A percentile compares a stretch with the other conserved stretches of the same genome.
phyloP scores from a whole-genome alignment of 2,329 filamentous ascomycete genomes.

The Aspergillus luchuensis region DNA sequence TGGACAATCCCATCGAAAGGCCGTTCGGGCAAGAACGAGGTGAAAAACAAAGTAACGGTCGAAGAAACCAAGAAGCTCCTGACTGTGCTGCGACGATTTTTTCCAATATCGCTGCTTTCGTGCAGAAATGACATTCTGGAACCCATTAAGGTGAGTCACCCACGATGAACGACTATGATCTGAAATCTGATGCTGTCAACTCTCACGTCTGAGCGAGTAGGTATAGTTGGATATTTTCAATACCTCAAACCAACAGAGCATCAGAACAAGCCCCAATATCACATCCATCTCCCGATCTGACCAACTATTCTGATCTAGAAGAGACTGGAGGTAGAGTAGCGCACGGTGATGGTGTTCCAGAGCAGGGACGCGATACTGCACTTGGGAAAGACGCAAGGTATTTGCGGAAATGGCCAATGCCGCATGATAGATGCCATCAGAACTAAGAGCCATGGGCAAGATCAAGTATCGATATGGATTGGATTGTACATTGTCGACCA shows the following conservation, averaged over 20 bases:
- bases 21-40: slow-evolving; percentile 30
- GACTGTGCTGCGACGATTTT: slow-evolving; percentile 15
- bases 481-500: slow-evolving; percentile 29
- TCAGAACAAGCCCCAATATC: slow-evolving; percentile 29
- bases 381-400: slow-evolving; percentile 25
- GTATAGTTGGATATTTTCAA: no score
- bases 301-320: slow-evolving; percentile 3
- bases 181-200: slow-evolving; percentile 20
- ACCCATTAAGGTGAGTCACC: slow-evolving; percentile 31
- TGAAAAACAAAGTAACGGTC: slow-evolving; percentile 32
- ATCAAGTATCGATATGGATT: slow-evolving; percentile 35
- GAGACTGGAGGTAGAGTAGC: background rate
- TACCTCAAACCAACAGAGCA: slow-evolving; percentile 33
- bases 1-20: slow-evolving; percentile 21
- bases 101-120: background rate
- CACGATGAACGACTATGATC: slow-evolving; percentile 31
- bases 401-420: slow-evolving; percentile 30
- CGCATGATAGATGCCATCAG: slow-evolving; percentile 30
- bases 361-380: slow-evolving; percentile 25
- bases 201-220: no score
- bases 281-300: slow-evolving; percentile 26
- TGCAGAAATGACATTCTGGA: slow-evolving; percentile 21
- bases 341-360: slow-evolving; percentile 23
- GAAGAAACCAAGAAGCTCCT: slow-evolving; percentile 26
- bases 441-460: slow-evolving; percentile 31